Evolutionary conservation across 345 rosid species (phyloP).

Genomic region (Brassica nigra): DNA sequence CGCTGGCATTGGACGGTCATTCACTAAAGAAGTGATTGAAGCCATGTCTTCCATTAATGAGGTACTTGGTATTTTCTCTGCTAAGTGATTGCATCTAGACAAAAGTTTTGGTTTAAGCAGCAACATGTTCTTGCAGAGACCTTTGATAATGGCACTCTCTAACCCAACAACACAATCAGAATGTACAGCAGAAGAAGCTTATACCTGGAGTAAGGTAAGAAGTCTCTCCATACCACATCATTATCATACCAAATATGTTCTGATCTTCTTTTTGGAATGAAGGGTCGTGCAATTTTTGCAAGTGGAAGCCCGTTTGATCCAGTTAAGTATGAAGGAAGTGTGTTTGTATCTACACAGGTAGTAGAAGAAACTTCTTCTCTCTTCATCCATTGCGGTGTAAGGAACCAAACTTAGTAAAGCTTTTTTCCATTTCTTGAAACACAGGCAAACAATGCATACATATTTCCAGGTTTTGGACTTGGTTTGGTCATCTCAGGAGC

Average conservation of each 20-base stretch:
- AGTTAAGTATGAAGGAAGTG: conserved; percentile 66
- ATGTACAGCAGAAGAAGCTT: conserved; percentile 97
- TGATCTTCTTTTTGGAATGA: conserved; percentile 22
- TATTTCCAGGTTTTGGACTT: conserved; percentile 92
- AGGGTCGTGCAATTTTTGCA: conserved; percentile 95
- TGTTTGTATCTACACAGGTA: conserved; percentile 79
- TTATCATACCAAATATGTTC: not conserved
- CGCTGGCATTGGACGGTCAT: conserved; percentile 82
- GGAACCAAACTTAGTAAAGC: too few species aligned
- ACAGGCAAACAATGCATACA: conserved; percentile 89
- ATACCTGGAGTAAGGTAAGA: conserved; percentile 79
- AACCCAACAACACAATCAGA: conserved; percentile 98
- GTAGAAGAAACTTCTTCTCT: too few species aligned
- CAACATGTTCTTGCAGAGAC: conserved; percentile 59
- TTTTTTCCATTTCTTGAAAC: too few species aligned
- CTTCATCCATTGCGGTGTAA: too few species aligned
- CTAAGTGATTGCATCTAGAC: not conserved
- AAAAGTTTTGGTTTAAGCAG: not conserved
- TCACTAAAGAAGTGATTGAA: conserved; percentile 89
- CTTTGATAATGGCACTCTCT: conserved; percentile 91
- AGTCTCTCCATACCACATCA: not conserved
- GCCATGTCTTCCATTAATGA: conserved; percentile 79
- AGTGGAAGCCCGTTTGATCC: conserved; percentile 99
- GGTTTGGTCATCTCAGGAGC: conserved; percentile 89
- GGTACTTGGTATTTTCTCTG: conserved; percentile 41